These are phyloP conservation scores for Mortierella sp. DNA, from an alignment of 371 early-diverging fungal species.

Conservation along the genomic window DNA sequence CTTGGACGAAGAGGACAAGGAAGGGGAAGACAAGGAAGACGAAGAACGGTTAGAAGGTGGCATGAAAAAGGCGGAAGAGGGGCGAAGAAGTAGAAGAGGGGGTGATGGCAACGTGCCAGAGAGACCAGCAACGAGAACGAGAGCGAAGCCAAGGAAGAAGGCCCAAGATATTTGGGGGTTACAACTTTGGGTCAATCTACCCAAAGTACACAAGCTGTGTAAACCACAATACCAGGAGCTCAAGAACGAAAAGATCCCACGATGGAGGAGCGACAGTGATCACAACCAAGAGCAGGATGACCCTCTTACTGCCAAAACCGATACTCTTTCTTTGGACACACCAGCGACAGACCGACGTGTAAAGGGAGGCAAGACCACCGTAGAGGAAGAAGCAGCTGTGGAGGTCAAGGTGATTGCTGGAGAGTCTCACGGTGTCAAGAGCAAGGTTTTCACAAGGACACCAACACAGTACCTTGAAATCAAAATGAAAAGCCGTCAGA, in stretches of 20 bases:
- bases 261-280: slow-evolving; percentile 3
- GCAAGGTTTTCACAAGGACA: slow-evolving; percentile 69
- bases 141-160: slow-evolving; percentile 19
- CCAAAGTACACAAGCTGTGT: slow-evolving; percentile 73
- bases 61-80: too few relatives aligned
- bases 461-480: slow-evolving; percentile 82
- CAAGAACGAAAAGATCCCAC: slow-evolving; percentile 60
- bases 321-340: too few relatives aligned
- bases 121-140: too few relatives aligned
- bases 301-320: too few relatives aligned
- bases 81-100: too few relatives aligned
- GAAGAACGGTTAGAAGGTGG: too few relatives aligned
- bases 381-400: slow-evolving; percentile 44
- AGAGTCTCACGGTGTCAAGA: slow-evolving; percentile 68
- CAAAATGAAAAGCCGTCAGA: slow-evolving; percentile 63
- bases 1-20: too few relatives aligned
- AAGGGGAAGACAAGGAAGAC: too few relatives aligned
- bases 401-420: slow-evolving; percentile 82
- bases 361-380: too few relatives aligned
- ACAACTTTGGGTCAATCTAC: slow-evolving; percentile 81
- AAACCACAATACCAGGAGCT: slow-evolving; percentile 78
- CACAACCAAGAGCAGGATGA: too few relatives aligned
- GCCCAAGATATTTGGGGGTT: slow-evolving; percentile 64
- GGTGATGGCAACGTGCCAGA: too few relatives aligned
- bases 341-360: too few relatives aligned